Conservation (phyloP, 1,284 basidiomycete genomes). For the Coniferiporia weirii region DNA sequence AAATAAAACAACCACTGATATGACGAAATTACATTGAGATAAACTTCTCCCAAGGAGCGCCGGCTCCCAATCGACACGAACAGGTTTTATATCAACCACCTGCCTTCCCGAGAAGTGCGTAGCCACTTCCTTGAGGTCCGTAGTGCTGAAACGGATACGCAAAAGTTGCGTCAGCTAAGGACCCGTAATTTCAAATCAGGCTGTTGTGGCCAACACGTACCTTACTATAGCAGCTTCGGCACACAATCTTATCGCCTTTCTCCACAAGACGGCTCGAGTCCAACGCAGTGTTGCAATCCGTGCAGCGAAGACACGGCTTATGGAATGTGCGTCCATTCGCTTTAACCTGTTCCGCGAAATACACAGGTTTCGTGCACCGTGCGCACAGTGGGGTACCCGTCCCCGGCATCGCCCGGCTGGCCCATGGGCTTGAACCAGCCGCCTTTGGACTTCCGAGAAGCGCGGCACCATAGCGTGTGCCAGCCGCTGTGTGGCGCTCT, state of each 20-base stretch:
- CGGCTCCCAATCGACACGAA: no score
- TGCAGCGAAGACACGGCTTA: constrained; percentile 68
- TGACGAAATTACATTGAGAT: no score
- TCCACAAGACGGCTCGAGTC: constrained; percentile 68
- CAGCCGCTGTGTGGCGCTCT: constrained; percentile 39
- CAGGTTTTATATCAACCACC: constrained; percentile 30
- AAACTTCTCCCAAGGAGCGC: no score
- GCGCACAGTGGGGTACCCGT: constrained; percentile 46
- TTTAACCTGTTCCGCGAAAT: constrained; percentile 67
- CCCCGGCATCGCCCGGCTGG: constrained; percentile 19
- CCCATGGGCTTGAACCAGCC: constrained; percentile 25
- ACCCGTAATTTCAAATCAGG: not conserved
- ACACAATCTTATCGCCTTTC: constrained; percentile 65
- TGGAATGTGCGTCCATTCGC: constrained; percentile 74
- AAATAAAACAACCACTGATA: no score
- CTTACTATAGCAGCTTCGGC: constrained; percentile 68
- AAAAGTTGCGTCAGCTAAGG: not conserved
- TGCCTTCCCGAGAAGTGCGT: constrained; percentile 65
- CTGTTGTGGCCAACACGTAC: constrained; percentile 32
- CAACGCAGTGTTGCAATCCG: constrained; percentile 56
- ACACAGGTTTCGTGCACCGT: constrained; percentile 55
- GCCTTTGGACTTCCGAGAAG: constrained; percentile 22
- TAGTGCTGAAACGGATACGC: constrained; percentile 40
- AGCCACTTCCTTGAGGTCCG: constrained; percentile 68
- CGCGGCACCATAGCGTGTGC: constrained; percentile 47